phyloP scores from a whole-genome alignment of 139 green algal species.

The Picochlorum costavermella region DNA sequence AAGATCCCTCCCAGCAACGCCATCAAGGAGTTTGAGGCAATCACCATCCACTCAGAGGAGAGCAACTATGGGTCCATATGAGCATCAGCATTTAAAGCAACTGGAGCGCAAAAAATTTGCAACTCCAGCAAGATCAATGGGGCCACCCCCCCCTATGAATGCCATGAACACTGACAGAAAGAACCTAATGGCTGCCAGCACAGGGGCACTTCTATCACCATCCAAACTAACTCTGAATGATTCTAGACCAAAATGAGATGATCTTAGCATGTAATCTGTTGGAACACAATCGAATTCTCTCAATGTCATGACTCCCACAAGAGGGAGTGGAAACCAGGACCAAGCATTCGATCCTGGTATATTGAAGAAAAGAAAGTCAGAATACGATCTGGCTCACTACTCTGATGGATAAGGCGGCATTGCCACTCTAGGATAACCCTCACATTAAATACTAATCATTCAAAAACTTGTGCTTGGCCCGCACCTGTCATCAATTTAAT shows the following conservation, averaged over 20 bases:
- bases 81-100: slow-evolving; percentile 7
- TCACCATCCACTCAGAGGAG: neutral
- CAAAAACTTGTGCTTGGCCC: neutral
- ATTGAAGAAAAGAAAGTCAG: no score
- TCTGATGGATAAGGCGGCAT: neutral
- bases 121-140: neutral
- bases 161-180: no score
- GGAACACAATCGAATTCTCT: no score
- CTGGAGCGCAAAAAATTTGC: neutral
- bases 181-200: no score
- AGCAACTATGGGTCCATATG: neutral
- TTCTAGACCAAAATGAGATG: no score
- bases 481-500: slow-evolving; percentile 1
- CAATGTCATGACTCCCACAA: no score
- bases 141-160: neutral
- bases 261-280: no score
- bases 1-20: slow-evolving; percentile 1
- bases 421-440: neutral
- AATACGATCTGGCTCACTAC: neutral
- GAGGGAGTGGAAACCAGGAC: no score
- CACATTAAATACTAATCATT: neutral
- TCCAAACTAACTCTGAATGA: no score
- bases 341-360: no score
- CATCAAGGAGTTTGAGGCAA: neutral
- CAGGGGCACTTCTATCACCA: no score